Evolutionary conservation across 2,329 filamentous ascomycete genomes (phyloP).

Genomic region (Beauveria pseudobassiana): DNA sequence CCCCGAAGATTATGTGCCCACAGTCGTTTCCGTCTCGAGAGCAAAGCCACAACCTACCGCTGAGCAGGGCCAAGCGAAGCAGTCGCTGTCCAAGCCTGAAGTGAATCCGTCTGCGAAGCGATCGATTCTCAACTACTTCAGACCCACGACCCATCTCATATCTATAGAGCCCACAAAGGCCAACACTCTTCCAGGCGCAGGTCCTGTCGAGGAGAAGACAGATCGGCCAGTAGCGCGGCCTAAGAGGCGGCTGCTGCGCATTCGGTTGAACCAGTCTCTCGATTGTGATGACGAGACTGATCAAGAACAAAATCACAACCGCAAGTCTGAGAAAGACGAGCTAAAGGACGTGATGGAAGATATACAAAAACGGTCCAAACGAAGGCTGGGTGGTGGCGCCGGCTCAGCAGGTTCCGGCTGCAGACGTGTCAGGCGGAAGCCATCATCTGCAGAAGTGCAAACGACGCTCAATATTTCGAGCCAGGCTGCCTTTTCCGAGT

Average conservation of each 20-base stretch:
- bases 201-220: not conserved
- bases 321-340: not conserved
- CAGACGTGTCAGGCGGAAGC: slow-evolving; percentile 11
- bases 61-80: not conserved
- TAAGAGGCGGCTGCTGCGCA: slow-evolving; percentile 22
- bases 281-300: slow-evolving; percentile 3
- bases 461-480: slow-evolving; percentile 38
- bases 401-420: not conserved
- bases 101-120: slow-evolving; percentile 17
- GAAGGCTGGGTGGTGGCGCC: not conserved
- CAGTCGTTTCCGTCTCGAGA: not conserved
- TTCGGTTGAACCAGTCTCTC: slow-evolving; percentile 17
- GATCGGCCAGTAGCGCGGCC: not conserved
- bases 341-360: not conserved
- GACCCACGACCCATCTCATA: slow-evolving; percentile 16
- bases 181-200: not conserved
- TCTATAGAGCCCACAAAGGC: not conserved
- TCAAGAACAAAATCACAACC: not conserved
- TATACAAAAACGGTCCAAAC: not conserved
- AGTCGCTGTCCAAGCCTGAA: not conserved
- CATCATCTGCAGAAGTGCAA: slow-evolving; percentile 24
- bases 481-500: slow-evolving; percentile 35
- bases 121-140: slow-evolving; percentile 36
- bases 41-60: not conserved
- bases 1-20: not conserved